These are phyloP conservation scores for Epichloe elymi DNA, from an alignment of 2,329 filamentous ascomycete genomes.

Conservation along the genomic window DNA sequence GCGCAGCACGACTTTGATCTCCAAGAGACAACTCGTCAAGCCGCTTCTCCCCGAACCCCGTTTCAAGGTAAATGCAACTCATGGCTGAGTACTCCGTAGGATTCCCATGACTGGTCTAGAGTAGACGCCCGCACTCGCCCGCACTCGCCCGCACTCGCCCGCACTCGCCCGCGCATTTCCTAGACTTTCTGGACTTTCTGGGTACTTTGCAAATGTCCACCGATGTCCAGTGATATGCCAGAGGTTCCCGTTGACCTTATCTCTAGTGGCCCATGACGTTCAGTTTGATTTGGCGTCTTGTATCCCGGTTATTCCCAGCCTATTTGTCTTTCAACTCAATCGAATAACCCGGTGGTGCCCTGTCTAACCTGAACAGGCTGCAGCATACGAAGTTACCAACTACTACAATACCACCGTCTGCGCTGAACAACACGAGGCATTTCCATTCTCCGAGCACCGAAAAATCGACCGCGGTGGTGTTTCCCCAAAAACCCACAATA, in stretches of 20 bases:
- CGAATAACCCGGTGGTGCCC: not conserved
- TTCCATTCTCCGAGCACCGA: not conserved
- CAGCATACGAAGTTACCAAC: not conserved
- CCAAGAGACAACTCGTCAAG: not conserved
- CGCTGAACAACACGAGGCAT: not conserved
- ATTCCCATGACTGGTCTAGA: too few species aligned
- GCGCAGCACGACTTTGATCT: too few species aligned
- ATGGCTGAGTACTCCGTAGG: too few species aligned
- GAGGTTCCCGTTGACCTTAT: slow-evolving; percentile 1
- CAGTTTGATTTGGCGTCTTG: slow-evolving; percentile 1
- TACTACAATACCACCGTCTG: too few species aligned
- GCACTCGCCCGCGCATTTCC: not conserved
- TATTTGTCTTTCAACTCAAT: not conserved
- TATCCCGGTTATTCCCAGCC: not conserved
- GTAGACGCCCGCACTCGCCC: not conserved
- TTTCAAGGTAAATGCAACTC: not conserved
- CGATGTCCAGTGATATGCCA: too few species aligned
- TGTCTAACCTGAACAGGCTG: not conserved
- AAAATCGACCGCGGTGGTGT: not conserved
- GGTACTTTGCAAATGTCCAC: too few species aligned
- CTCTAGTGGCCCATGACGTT: not conserved
- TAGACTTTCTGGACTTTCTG: too few species aligned
- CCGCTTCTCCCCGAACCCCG: not conserved
- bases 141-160: too few species aligned
- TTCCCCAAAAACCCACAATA: not conserved